These are phyloP conservation scores for Corylus avellana DNA, from an alignment of 306 rosid species.

Conservation along the genomic window DNA sequence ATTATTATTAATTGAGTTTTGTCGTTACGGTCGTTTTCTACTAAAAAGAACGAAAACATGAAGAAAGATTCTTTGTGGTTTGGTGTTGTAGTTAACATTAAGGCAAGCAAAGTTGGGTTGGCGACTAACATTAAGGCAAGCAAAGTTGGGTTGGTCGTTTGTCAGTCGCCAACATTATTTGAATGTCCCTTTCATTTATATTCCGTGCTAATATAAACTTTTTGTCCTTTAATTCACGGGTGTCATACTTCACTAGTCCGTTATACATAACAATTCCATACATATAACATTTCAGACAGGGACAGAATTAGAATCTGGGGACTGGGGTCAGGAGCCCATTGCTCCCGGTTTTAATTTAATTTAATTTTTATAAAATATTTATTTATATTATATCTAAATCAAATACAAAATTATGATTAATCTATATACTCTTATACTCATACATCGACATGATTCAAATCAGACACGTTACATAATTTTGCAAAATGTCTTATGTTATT, in stretches of 20 bases:
- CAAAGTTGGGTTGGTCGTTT: not conserved
- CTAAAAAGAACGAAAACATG: not conserved
- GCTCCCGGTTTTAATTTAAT: too few species aligned
- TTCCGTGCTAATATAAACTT: not conserved
- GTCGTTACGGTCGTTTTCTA: not conserved
- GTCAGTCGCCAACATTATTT: not conserved
- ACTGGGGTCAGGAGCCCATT: too few species aligned
- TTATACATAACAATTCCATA: too few species aligned
- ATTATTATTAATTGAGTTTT: not conserved
- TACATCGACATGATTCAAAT: too few species aligned
- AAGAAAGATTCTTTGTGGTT: not conserved
- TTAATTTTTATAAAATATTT: too few species aligned
- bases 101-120: not conserved
- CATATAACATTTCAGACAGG: too few species aligned
- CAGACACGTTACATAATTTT: too few species aligned
- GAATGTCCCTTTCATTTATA: not conserved
- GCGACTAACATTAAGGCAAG: not conserved
- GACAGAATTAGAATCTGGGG: too few species aligned
- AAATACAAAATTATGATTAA: too few species aligned
- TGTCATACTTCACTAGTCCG: not conserved
- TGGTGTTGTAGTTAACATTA: not conserved
- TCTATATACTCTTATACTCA: too few species aligned
- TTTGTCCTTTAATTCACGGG: not conserved
- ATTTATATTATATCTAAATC: too few species aligned
- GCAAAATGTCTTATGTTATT: too few species aligned